These are phyloP conservation scores for Aureobasidium sp. DNA, from an alignment of 2,329 filamentous ascomycete genomes.

Conservation along the genomic window DNA sequence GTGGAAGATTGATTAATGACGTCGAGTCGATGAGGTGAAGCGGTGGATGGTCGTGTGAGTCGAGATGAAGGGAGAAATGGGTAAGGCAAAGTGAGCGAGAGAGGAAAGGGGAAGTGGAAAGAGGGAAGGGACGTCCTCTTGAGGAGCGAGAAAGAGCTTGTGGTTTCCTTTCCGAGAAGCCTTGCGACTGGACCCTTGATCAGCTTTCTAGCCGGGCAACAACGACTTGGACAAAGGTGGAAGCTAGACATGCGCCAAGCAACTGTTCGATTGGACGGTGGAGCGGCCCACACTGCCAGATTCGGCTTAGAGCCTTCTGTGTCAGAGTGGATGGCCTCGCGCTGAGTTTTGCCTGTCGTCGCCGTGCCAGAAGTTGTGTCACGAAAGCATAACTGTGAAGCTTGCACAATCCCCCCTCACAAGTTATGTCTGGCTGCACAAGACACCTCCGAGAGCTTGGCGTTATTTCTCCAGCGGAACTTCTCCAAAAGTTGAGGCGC, in stretches of 20 bases:
- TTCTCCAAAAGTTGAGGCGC: slow-evolving; percentile 9
- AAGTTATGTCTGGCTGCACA: background rate
- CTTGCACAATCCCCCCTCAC: background rate
- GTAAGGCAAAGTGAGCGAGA: background rate
- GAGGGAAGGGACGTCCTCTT: background rate
- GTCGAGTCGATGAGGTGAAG: slow-evolving; percentile 2
- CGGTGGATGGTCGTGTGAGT: background rate
- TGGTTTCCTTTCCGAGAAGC: background rate
- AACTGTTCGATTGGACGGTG: background rate
- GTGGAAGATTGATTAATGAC: slow-evolving; percentile 14
- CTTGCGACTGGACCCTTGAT: slow-evolving; percentile 5
- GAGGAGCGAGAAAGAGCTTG: slow-evolving; percentile 6
- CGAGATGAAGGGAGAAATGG: background rate
- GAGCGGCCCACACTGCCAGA: background rate
- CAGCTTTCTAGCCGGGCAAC: background rate
- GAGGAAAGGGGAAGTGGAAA: background rate
- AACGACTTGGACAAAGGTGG: slow-evolving; percentile 1
- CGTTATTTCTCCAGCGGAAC: slow-evolving; percentile 1
- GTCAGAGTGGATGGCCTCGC: slow-evolving; percentile 3
- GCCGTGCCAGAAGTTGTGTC: background rate
- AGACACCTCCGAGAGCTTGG: background rate
- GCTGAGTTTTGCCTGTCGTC: background rate
- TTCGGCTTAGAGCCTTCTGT: background rate
- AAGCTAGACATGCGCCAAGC: slow-evolving; percentile 4
- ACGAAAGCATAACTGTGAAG: background rate